Evolutionary conservation across 768 basidiomycete species (phyloP), one percentile per base, ranked within the genome.

Genomic region (Collybia nuda): DNA sequence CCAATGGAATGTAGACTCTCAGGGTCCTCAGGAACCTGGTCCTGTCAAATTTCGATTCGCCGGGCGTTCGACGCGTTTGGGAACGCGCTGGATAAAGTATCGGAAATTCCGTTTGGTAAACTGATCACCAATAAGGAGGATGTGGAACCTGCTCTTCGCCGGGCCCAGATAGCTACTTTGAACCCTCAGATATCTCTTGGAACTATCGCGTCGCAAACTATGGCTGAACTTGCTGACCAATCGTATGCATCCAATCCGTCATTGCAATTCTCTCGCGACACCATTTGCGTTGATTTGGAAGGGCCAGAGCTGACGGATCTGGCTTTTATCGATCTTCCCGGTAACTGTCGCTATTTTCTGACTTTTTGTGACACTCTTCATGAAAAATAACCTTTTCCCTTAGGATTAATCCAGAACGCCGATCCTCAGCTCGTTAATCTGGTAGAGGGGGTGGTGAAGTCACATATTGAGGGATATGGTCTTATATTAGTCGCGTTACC

Each of bases 401-500:
- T 45, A 77, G 81, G 81, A 18, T 64, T 82, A 41, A 78, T 81
- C 6, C 73, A 77, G 39, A 78, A 77, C 49, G 79, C 73, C 2
- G 73, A 75, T 12, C 66, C 70, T 1, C 63, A 76, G 0, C 54
- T 69, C 3, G 69, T 75, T 3, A 58, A 74, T 17, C 64, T 82
- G 2, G 75, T 84, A 5, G 74, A 77, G 47, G 65, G 71, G 17
- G 67, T 85, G 52, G 80, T 81, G 7, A 62, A 65, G n/a, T 68
- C 70, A 2, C 70, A 81, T 52, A 80, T 84, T 49, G 54, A 63
- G 39, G 76, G n/a, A n/a, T n/a, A 75, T 8, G 80, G 80, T 47
- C 61, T 84, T 32, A 83, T 84, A 23, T 64, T 84, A 3, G 71
- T 82, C 1, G 74, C 79, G 2, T 59, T 81, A 5, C 77, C 80